Base-by-base conservation (phyloP, 352 stramenopile genomes). In the Discostella stelligera region DNA sequence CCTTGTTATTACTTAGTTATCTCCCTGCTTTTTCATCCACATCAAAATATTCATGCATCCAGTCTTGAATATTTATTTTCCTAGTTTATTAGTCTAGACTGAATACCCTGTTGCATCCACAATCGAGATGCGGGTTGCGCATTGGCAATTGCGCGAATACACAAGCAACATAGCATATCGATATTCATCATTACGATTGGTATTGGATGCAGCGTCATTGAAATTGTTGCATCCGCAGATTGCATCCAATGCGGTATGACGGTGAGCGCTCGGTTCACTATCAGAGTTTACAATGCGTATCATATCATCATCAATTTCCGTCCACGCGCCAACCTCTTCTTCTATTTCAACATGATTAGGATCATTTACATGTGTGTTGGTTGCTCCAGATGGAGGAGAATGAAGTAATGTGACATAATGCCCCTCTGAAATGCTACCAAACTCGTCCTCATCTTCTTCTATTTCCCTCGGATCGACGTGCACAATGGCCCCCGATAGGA, bases 371-470 rank as follows among this genome's bases (percentile, higher is more conserved):
- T 21, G 4, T 49, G 55, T 11, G 18, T 8, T 37, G 16, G 46
- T 18, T 46, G 2, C 44, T 14, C 11, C 20, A 14, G 54, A 11
- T n/a, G n/a, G 25, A 21, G 32, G 18, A 10, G 49, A 62, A 41
- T 50, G 58, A 46, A 81, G 49, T 48, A 74, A 71, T 20, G 74
- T 72, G 0, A 82, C 74, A 49, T 82, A 77, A 61, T 82, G 74
- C 3, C 74, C 74, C 65, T 74, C 74, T 4, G 46, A 23, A 25
- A 41, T 23, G 56, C 60, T 30, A 39, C 74, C 74, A 70, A 68
- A 74, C 14, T 46, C 62, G 21, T 23, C 13, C 1, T 66, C 55
- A 39, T 71, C 56, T 9, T 71, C 56, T 9, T 65, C 18, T 8
- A 48, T 46, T n/a, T 66, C 53, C 0, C 37, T 37, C 32, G 67